A percentile compares a stretch with the other conserved stretches of the same genome.
These are phyloP conservation scores for Penicillium paxilli DNA, from an alignment of 495 filamentous ascomycete species.

Conservation along the genomic window DNA sequence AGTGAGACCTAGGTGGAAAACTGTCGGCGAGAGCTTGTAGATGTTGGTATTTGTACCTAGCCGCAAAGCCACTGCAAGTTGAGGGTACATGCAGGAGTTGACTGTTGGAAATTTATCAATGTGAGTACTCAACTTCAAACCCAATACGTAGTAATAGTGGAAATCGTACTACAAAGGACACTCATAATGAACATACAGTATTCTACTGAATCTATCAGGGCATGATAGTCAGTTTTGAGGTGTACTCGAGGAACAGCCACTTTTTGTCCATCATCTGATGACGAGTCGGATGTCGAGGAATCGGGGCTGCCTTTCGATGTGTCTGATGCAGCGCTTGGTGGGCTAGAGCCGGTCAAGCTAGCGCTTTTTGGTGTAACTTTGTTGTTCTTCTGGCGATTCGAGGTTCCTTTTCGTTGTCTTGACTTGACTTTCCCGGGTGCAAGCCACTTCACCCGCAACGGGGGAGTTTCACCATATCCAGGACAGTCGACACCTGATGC, in stretches of 20 bases:
- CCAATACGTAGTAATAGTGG: no score
- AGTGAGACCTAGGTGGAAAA: constrained; percentile 10
- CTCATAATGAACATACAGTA: constrained; percentile 12
- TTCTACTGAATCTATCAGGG: constrained; percentile 5
- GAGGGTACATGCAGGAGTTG: constrained; percentile 31
- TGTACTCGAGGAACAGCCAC: not conserved
- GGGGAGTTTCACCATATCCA: constrained; percentile 20
- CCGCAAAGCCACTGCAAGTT: constrained; percentile 18
- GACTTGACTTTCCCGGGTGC: constrained; percentile 27
- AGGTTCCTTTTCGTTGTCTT: constrained; percentile 5
- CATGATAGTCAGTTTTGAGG: constrained; percentile 2
- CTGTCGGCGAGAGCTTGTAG: constrained; percentile 22
- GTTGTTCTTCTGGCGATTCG: not conserved
- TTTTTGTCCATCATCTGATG: not conserved
- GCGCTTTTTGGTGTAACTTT: not conserved
- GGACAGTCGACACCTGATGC: constrained; percentile 22
- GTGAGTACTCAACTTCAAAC: no score
- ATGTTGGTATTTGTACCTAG: constrained; percentile 30
- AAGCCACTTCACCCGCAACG: constrained; percentile 24
- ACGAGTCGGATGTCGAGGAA: not conserved
- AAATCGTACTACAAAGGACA: no score
- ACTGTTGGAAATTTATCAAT: constrained; percentile 17
- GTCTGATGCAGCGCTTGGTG: no score
- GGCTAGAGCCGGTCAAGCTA: not conserved
- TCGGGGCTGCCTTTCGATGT: not conserved